These are phyloP conservation scores for Erythrobasidium hasegawianum DNA, from an alignment of 1,284 basidiomycete species.

Conservation along the genomic window DNA sequence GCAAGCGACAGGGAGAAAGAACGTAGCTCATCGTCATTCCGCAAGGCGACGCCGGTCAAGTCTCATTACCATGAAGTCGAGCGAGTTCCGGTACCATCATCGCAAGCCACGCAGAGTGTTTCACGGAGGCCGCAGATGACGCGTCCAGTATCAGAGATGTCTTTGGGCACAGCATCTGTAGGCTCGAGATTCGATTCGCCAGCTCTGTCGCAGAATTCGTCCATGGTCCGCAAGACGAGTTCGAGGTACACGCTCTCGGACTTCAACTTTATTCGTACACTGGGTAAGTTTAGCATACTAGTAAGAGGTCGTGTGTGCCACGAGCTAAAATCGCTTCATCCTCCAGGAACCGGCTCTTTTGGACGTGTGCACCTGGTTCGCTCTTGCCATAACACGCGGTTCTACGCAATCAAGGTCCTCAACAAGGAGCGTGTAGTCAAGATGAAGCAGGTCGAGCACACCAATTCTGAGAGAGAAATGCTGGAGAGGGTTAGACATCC, in stretches of 20 bases:
- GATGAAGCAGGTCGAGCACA: constrained; percentile 97
- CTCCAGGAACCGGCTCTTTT: constrained; percentile 75
- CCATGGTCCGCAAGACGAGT: constrained; percentile 52
- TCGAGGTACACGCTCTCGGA: constrained; percentile 55
- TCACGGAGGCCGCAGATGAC: background rate
- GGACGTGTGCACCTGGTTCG: constrained; percentile 89
- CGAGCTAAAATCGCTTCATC: too few species aligned
- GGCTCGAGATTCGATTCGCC: constrained; percentile 33
- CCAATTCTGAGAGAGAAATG: constrained; percentile 91
- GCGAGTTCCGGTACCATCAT: constrained; percentile 14
- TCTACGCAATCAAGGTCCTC: constrained; percentile 91
- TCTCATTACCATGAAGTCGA: background rate
- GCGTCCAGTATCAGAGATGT: background rate
- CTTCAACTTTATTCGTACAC: constrained; percentile 55
- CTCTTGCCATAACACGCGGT: constrained; percentile 85
- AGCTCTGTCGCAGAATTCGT: constrained; percentile 40
- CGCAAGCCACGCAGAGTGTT: background rate
- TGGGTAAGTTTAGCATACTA: too few species aligned
- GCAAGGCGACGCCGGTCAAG: background rate
- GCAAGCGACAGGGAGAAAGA: constrained; percentile 13
- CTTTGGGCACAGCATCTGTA: background rate
- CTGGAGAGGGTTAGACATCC: constrained; percentile 85
- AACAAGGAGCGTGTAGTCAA: constrained; percentile 90
- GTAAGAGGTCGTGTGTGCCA: too few species aligned
- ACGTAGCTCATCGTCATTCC: background rate